Evolutionary conservation across 2,329 filamentous ascomycete species (phyloP), one percentile per base, ranked within the genome.

Genomic region (Fulvia fulva): DNA sequence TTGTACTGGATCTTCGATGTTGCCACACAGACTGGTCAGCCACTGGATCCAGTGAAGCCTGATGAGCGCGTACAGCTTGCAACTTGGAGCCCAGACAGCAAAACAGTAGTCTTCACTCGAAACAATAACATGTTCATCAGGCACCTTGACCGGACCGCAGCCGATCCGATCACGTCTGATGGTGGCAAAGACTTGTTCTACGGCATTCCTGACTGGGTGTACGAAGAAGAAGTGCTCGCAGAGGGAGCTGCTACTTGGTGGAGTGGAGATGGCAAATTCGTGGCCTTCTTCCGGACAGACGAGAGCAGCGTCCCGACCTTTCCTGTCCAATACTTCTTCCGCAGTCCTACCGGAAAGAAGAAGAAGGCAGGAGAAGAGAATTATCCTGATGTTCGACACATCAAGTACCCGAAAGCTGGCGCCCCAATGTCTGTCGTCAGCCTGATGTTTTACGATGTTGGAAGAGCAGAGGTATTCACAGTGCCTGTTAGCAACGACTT

Each of bases 401-500:
- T 99, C 83, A 99, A 99, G 75, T 99, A 99, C 69, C 95, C 94
- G 50, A 97, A 97, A 74, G 89, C 94, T 21, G 95, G 94, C 3
- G 87, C 92, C 1, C 91, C 93, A 49, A 99, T 99, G 73, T 94
- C 94, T 0, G 84, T 90, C 14, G 93, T 99, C 3, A 86, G 91
- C 60, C 77, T 99, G 30, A 83, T 90, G 55, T 96, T 97, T 74
- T 97, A 93, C 74, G 92, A 97, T 65, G 80, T 97, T 21, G 80
- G 80, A 9, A 88, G 87, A 68, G 83, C 83, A 1, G 87, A 96
- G 58, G 82, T 88, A 8, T 97, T 97, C 70, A 83, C 85, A 19
- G 89, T 97, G 26, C 80, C 88, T 8, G 87, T 93, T 51, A 80
- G 86, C 0, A 88, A 85, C 50, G 89, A 89, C 28, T 97, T 97